Evolutionary conservation across 768 basidiomycete genomes (phyloP).

Genomic region (Clitopilus passeckerianus): DNA sequence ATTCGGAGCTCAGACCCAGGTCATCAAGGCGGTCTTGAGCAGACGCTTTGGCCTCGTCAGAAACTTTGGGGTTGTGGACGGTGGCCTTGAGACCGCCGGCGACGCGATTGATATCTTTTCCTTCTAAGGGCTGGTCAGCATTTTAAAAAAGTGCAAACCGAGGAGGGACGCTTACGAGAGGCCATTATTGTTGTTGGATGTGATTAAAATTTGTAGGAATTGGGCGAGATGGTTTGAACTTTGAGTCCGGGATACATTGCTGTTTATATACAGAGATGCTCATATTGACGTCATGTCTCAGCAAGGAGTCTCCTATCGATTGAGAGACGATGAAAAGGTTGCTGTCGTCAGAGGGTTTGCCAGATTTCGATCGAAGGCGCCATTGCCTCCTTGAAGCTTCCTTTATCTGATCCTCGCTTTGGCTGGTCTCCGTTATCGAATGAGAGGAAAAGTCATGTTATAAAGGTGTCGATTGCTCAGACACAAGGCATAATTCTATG

Average conservation of each 20-base stretch:
- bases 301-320: background rate
- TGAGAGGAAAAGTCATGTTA: no score
- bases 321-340: background rate
- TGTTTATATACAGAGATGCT: no score
- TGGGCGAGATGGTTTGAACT: no score
- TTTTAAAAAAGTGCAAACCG: background rate
- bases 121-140: background rate
- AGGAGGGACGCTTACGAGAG: background rate
- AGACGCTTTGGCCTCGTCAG: constrained; percentile 42
- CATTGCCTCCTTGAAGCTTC: background rate
- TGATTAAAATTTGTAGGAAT: no score
- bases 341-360: no score
- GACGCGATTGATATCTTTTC: background rate
- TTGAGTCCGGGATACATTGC: no score
- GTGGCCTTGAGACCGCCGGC: background rate
- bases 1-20: background rate
- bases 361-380: background rate
- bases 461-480: no score
- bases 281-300: background rate
- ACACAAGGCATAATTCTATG: no score
- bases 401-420: no score
- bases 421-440: no score
- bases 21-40: constrained; percentile 24
- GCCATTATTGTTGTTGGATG: background rate
- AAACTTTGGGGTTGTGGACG: constrained; percentile 46